phyloP scores from a whole-genome alignment of 495 filamentous ascomycete species.

The Sphaerosporella brunnea region DNA sequence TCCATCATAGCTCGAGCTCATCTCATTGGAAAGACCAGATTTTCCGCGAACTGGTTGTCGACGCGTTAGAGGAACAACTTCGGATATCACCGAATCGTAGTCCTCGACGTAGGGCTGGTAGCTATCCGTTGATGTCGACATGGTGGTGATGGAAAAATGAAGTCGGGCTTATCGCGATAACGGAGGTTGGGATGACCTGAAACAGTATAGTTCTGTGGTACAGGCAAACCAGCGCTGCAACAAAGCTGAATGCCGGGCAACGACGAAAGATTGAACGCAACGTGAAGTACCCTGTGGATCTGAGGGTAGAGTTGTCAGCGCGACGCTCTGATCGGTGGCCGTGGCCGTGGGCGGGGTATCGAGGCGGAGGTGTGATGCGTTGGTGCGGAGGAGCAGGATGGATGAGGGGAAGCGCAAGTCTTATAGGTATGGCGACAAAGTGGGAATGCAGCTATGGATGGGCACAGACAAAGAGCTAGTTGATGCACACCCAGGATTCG shows the following conservation, averaged over 20 bases:
- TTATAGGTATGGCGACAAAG: neutral
- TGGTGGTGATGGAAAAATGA: neutral
- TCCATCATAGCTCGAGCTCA: slow-evolving; percentile 17
- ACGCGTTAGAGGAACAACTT: slow-evolving; percentile 19
- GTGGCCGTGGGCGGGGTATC: neutral
- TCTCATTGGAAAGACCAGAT: slow-evolving; percentile 20
- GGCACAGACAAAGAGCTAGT: neutral
- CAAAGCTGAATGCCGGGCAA: neutral
- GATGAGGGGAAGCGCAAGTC: neutral
- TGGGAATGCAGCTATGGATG: neutral
- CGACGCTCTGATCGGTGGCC: neutral
- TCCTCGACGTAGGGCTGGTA: slow-evolving; percentile 24
- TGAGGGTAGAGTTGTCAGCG: neutral
- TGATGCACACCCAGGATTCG: neutral
- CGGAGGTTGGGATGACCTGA: neutral
- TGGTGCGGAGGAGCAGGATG: neutral
- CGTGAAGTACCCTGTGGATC: neutral
- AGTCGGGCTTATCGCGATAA: neutral
- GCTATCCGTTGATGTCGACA: neutral
- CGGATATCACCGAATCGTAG: slow-evolving; percentile 24
- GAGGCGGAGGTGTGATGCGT: neutral
- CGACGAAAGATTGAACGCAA: neutral
- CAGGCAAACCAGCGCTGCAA: slow-evolving; percentile 6
- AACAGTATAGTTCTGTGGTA: too few relatives aligned
- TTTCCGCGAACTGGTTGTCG: slow-evolving; percentile 17